phyloP scores from a whole-genome alignment of 1,284 basidiomycete genomes.

The Ustanciosporium gigantosporum region DNA sequence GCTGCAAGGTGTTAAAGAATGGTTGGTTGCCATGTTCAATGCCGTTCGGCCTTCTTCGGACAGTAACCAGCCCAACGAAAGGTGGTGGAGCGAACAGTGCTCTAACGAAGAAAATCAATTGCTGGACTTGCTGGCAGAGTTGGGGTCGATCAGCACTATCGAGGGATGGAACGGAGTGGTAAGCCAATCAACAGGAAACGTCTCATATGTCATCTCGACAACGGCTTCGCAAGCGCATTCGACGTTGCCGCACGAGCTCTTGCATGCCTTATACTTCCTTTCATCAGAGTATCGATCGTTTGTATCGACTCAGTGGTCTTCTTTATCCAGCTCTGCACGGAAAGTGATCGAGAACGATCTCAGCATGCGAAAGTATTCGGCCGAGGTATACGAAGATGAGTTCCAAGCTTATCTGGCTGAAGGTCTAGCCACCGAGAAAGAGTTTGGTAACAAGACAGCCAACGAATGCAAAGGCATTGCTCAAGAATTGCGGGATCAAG shows the following conservation, averaged over 20 bases:
- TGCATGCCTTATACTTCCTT: constrained; percentile 55
- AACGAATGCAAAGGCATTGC: constrained; percentile 35
- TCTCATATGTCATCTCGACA: constrained; percentile 51
- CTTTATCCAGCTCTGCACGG: constrained; percentile 21
- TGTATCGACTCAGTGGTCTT: constrained; percentile 21
- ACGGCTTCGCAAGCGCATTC: constrained; percentile 32
- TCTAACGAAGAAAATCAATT: constrained; percentile 41
- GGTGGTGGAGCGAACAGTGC: constrained; percentile 42
- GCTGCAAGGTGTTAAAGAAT: constrained; percentile 28
- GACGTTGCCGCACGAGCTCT: constrained; percentile 50
- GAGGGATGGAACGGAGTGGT: constrained; percentile 10
- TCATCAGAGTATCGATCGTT: constrained; percentile 37
- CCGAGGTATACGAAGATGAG: constrained; percentile 50
- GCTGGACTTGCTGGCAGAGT: constrained; percentile 27
- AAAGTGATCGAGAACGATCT: constrained; percentile 50
- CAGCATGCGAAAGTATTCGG: constrained; percentile 45
- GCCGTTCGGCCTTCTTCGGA: constrained; percentile 1
- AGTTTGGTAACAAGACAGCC: constrained; percentile 48
- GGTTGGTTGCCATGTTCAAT: constrained; percentile 48
- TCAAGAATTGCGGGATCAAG: constrained; percentile 9
- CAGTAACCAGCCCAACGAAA: constrained; percentile 2
- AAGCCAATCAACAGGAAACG: constrained; percentile 2
- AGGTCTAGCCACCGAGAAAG: constrained; percentile 30
- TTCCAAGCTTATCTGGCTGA: constrained; percentile 56
- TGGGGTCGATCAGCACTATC: constrained; percentile 7